Evolutionary conservation across 2,329 filamentous ascomycete genomes (phyloP), one percentile per base, ranked within the genome.

Genomic region (Aspergillus sp.): DNA sequence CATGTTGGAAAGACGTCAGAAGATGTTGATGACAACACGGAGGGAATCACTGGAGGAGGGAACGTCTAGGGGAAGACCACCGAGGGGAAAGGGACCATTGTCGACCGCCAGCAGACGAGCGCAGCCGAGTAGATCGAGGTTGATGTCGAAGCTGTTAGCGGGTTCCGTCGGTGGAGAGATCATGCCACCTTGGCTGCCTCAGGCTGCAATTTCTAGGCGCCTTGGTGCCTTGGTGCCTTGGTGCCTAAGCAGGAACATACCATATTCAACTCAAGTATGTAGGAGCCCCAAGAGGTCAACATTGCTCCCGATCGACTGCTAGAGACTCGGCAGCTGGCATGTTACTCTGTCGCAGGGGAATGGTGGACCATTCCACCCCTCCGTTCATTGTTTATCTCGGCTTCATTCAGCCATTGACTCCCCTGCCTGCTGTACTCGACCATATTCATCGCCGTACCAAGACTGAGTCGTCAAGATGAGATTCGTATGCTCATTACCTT

Each of bases 401-500:
- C 33, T 41, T 30, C n/a, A 24, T 17, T 22, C 20, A 35, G 19
- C 26, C 45, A 16, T 20, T 16, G 7, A 22, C 5, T 22, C 14
- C 11, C 5, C 13, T 42, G 17, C 45, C 20, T 46, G 47, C 16
- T 50, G 16, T 16, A 16, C 32, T 35, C 32, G 35, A 38, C 16
- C 35, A 38, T 32, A 9, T 22, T 14, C 14, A 35, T 30, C 35
- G 14, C 33, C 38, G 45, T 19, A 16, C 32, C 22, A 4, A 40
- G 10, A 40, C 9, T 22, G n/a, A 35, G 22, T 44, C 45, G 46
- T 46, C 64, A 67, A 32, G 22, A 73, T 71, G 68, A 59, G 57
- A 51, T 36, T 69, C 49, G 48, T 53, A 32, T 58, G 50, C 42
- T 51, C 60, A 17, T 52, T 76, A 49, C 60, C 68, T 40, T 59